phyloP scores from a whole-genome alignment of 2,329 filamentous ascomycete genomes.

The Mycosphaerella arachidis region DNA sequence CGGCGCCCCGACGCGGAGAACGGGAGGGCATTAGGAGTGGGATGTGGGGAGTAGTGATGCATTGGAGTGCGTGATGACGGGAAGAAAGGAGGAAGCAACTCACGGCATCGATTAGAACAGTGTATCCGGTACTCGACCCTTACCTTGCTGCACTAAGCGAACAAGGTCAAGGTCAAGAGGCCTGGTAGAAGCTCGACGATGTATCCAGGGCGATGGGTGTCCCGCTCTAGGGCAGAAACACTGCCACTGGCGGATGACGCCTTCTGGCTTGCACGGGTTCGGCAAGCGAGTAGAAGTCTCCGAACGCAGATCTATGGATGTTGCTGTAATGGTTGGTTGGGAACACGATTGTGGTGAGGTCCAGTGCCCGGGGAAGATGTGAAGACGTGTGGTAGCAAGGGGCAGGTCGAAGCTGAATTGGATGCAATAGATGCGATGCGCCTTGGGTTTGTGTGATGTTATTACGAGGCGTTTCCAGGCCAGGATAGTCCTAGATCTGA shows the following conservation, averaged over 20 bases:
- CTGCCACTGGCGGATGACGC: neutral
- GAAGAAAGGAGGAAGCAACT: constrained; percentile 11
- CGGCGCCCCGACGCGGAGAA: constrained; percentile 14
- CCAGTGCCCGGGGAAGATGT: neutral
- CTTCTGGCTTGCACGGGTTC: neutral
- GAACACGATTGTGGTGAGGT: neutral
- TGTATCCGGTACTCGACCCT: constrained; percentile 18
- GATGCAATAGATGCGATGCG: neutral
- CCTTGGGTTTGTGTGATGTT: neutral
- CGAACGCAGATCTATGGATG: constrained; percentile 3
- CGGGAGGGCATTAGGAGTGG: constrained; percentile 16
- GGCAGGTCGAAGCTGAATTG: neutral
- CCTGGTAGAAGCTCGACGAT: constrained; percentile 12
- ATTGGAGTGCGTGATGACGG: constrained; percentile 1
- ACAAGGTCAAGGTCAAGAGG: constrained; percentile 23
- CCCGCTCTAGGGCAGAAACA: constrained; percentile 2
- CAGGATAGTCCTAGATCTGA: neutral
- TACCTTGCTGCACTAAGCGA: constrained; percentile 20
- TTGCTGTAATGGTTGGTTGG: neutral
- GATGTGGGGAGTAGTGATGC: neutral
- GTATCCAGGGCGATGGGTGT: constrained; percentile 15
- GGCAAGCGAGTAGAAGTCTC: constrained; percentile 3
- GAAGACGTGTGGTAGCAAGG: neutral
- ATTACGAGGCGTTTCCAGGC: neutral
- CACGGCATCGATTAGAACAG: constrained; percentile 23